These are phyloP conservation scores for Globisporangium solare DNA, from an alignment of 352 stramenopile genomes.

Conservation along the genomic window DNA sequence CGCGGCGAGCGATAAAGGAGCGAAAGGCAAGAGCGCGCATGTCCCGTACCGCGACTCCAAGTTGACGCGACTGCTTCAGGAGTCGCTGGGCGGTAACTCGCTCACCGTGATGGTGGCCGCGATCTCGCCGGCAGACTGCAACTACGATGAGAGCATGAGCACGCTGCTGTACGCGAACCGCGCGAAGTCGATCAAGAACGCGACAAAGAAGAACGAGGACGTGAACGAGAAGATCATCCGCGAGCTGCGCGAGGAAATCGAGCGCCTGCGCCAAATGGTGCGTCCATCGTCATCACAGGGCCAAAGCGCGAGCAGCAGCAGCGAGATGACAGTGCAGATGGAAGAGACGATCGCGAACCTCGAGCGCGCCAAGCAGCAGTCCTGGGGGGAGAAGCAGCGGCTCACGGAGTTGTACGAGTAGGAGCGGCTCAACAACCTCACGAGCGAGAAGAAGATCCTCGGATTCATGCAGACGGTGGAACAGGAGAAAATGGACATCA, in stretches of 20 bases:
- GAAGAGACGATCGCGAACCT: conserved; percentile 84
- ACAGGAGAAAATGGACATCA: conserved; percentile 88
- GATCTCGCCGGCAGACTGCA: conserved; percentile 90
- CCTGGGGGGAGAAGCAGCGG: conserved; percentile 89
- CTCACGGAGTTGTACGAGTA: conserved; percentile 83
- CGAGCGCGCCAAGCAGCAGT: conserved; percentile 83
- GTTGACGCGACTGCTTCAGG: conserved; percentile 86
- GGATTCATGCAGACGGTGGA: conserved; percentile 89
- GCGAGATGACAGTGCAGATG: conserved; percentile 72
- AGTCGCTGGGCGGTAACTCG: conserved; percentile 90
- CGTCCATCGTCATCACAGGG: conserved; percentile 31
- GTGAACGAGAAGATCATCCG: conserved; percentile 90
- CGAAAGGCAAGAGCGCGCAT: conserved; percentile 43
- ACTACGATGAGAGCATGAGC: conserved; percentile 91
- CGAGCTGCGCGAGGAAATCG: conserved; percentile 90
- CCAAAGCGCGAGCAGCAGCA: conserved; percentile 6
- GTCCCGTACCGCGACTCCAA: conserved; percentile 92
- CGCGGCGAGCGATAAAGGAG: conserved; percentile 32
- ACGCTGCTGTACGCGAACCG: conserved; percentile 93
- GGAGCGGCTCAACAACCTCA: conserved; percentile 82
- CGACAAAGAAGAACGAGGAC: conserved; percentile 85
- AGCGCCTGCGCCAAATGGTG: conserved; percentile 82
- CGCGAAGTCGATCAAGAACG: conserved; percentile 91
- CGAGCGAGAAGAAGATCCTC: conserved; percentile 78
- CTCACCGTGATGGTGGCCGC: conserved; percentile 94